These are phyloP conservation scores for Crithidia fasciculata DNA, from an alignment of 208 protist species.

Conservation along the genomic window DNA sequence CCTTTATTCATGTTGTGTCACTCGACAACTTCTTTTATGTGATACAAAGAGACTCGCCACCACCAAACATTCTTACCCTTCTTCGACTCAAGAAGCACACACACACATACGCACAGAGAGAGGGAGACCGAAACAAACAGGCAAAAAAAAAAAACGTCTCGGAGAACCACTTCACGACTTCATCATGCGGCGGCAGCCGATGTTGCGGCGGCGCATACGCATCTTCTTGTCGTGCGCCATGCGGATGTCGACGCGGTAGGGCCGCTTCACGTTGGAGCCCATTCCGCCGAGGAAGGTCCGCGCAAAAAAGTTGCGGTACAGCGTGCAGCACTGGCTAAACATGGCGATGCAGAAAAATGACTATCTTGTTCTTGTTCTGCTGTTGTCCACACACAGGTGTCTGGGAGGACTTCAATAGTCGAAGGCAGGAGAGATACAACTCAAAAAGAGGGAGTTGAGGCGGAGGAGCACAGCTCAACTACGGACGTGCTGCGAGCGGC, in stretches of 20 bases:
- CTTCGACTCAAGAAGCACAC: too few species aligned
- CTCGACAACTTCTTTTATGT: too few species aligned
- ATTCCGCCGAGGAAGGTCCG: conserved; percentile 80
- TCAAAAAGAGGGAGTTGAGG: too few species aligned
- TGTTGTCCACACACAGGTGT: not conserved
- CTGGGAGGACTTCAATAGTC: too few species aligned
- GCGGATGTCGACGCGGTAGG: conserved; percentile 83
- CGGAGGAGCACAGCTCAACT: too few species aligned
- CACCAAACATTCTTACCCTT: too few species aligned
- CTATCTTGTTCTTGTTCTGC: not conserved
- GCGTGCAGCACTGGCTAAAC: conserved; percentile 28
- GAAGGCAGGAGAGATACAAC: too few species aligned
- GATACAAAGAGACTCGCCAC: too few species aligned
- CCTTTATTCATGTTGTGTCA: too few species aligned
- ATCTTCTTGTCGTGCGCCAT: conserved; percentile 90
- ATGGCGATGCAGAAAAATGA: not conserved
- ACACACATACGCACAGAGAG: not conserved
- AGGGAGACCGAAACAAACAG: not conserved
- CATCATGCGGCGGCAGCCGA: conserved; percentile 82
- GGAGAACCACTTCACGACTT: conserved; percentile 61
- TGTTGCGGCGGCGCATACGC: conserved; percentile 67
- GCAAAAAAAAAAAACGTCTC: conserved; percentile 3
- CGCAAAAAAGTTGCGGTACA: conserved; percentile 69
- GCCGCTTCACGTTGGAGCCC: conserved; percentile 80
- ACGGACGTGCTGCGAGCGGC: too few species aligned